A percentile compares a stretch with the other conserved stretches of the same genome.
phyloP scores from a whole-genome alignment of 495 filamentous ascomycete species.

The Glonium stellatum region DNA sequence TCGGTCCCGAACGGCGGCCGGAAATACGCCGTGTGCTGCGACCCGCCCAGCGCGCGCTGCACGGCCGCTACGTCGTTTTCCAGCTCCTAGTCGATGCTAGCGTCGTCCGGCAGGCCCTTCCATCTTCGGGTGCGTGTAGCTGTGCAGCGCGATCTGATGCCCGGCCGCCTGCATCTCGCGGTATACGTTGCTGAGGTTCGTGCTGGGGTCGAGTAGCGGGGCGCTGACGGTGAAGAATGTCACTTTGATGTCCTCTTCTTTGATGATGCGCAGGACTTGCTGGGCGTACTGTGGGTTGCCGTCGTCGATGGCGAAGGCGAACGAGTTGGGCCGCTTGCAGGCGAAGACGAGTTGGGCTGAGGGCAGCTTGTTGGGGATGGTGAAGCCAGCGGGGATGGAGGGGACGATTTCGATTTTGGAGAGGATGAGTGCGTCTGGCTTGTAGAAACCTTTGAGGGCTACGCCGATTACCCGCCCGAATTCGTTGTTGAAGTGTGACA shows the following conservation, averaged over 20 bases:
- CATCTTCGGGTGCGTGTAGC: slow-evolving; percentile 67
- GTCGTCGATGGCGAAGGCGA: slow-evolving; percentile 79
- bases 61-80: slow-evolving; percentile 55
- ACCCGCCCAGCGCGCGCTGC: slow-evolving; percentile 37
- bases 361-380: slow-evolving; percentile 54
- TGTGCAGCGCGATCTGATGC: slow-evolving; percentile 71
- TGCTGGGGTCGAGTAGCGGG: slow-evolving; percentile 49
- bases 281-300: slow-evolving; percentile 57
- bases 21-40: slow-evolving; percentile 50
- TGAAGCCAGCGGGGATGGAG: slow-evolving; percentile 44
- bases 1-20: slow-evolving; percentile 71
- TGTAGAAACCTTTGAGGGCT: slow-evolving; percentile 64
- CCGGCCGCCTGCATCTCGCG: slow-evolving; percentile 38
- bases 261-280: slow-evolving; percentile 58
- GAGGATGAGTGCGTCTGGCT: slow-evolving; percentile 45
- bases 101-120: slow-evolving; percentile 53
- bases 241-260: slow-evolving; percentile 55
- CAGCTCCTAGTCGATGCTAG: slow-evolving; percentile 65
- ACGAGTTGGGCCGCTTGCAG: slow-evolving; percentile 64
- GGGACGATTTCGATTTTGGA: slow-evolving; percentile 59
- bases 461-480: slow-evolving; percentile 54
- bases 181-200: slow-evolving; percentile 31
- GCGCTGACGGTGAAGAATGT: slow-evolving; percentile 75
- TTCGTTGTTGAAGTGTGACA: slow-evolving; percentile 67
- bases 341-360: slow-evolving; percentile 55